These are phyloP conservation scores for Corylus americana DNA, from an alignment of 306 rosid species.

Conservation along the genomic window DNA sequence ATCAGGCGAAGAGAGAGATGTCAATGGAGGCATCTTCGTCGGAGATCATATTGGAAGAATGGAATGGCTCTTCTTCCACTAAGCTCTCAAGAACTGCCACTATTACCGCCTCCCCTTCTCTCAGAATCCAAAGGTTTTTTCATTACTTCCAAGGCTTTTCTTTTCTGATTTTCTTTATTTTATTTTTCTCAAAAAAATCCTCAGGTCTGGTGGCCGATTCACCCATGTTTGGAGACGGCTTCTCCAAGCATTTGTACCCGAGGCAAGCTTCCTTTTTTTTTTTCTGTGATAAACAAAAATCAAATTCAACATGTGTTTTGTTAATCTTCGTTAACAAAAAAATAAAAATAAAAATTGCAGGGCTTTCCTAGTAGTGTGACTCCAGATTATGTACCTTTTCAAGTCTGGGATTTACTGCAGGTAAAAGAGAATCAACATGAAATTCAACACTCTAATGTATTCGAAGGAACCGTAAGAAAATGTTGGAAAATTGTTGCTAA, in stretches of 20 bases:
- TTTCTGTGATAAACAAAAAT: neutral
- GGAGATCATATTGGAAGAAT: constrained; percentile 61
- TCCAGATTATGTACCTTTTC: constrained; percentile 90
- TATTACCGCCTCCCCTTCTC: constrained; percentile 62
- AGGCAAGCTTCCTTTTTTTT: constrained; percentile 52
- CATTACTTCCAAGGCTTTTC: neutral
- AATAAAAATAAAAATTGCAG: constrained; percentile 33
- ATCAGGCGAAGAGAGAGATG: constrained; percentile 5
- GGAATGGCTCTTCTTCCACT: constrained; percentile 77
- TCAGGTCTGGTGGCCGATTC: constrained; percentile 72
- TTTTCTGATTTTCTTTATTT: neutral
- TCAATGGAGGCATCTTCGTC: constrained; percentile 45
- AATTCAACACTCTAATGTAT: neutral
- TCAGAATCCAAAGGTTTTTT: constrained; percentile 56
- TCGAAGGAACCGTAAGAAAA: neutral
- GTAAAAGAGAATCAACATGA: constrained; percentile 32
- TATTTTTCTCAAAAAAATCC: neutral
- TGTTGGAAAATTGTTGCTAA: neutral
- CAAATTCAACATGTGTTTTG: neutral
- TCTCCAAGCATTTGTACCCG: constrained; percentile 92
- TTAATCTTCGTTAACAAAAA: neutral
- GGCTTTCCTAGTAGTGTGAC: constrained; percentile 96
- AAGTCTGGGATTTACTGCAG: constrained; percentile 94
- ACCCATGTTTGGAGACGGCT: constrained; percentile 67
- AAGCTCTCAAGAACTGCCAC: constrained; percentile 85